These are phyloP conservation scores for Pyrus hybrid DNA, from an alignment of 331 rosid genomes.

Conservation along the genomic window DNA sequence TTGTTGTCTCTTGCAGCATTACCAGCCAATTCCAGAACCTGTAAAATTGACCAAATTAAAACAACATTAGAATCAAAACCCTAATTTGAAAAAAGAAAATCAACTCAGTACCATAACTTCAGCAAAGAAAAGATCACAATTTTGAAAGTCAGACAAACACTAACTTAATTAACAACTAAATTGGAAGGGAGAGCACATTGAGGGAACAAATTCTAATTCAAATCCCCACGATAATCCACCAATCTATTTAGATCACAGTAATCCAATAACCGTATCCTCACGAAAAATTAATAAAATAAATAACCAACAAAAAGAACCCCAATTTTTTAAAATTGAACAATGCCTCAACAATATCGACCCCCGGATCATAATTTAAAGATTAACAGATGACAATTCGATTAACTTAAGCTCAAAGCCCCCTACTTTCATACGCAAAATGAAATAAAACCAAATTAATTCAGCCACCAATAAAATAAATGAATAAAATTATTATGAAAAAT, in stretches of 20 bases:
- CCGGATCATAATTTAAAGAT: neutral
- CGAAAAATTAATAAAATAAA: neutral
- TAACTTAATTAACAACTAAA: neutral
- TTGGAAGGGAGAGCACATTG: neutral
- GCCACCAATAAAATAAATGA: neutral
- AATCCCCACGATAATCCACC: neutral
- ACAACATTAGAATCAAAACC: neutral
- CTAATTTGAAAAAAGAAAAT: neutral
- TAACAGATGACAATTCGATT: neutral
- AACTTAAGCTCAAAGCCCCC: neutral
- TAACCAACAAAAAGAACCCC: neutral
- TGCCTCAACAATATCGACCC: too few species aligned
- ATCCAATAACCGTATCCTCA: neutral
- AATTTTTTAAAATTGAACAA: neutral
- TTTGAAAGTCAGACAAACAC: neutral
- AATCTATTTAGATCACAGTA: neutral
- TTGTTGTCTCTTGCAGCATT: conserved; percentile 91
- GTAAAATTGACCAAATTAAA: neutral
- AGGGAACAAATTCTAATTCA: neutral
- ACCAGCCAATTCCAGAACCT: conserved; percentile 89
- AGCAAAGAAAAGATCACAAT: neutral
- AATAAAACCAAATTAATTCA: neutral
- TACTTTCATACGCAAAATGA: neutral
- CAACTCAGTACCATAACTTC: neutral
- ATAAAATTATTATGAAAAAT: neutral